These are phyloP conservation scores for Myxozyma melibiosi DNA, from an alignment of 805 yeast species.

Conservation along the genomic window DNA sequence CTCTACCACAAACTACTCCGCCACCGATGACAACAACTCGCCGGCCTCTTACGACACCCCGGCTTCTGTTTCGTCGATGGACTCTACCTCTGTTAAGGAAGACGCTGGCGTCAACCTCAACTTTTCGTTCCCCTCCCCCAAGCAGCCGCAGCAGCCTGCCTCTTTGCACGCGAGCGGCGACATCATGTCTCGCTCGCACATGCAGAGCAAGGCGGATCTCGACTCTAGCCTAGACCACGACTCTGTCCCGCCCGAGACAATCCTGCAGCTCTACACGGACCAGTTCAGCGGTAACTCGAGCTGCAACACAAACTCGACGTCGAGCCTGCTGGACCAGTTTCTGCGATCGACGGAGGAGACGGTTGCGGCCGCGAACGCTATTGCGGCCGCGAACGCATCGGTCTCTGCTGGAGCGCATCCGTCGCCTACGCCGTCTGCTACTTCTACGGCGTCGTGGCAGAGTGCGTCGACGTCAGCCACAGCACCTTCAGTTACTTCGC, in stretches of 20 bases:
- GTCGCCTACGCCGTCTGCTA: constrained; percentile 23
- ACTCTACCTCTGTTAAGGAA: constrained; percentile 2
- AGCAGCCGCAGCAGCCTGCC: background rate
- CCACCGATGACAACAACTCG: constrained; percentile 13
- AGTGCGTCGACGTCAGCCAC: constrained; percentile 12
- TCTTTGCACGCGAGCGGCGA: no score
- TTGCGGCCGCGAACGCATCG: constrained; percentile 9
- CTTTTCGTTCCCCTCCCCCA: constrained; percentile 19
- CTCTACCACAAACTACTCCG: constrained; percentile 5
- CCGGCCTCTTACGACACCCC: constrained; percentile 26
- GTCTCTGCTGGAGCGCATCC: constrained; percentile 14
- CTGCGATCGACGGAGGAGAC: constrained; percentile 6
- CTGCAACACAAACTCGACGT: background rate
- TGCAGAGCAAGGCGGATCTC: constrained; percentile 16
- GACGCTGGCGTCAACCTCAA: constrained; percentile 22
- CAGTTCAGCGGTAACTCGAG: constrained; percentile 13
- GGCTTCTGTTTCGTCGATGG: constrained; percentile 12
- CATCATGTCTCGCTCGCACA: constrained; percentile 17
- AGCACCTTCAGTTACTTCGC: background rate
- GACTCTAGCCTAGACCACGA: constrained; percentile 1
- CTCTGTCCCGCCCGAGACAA: constrained; percentile 12
- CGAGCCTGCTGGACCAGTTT: constrained; percentile 15
- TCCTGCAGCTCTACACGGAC: constrained; percentile 18
- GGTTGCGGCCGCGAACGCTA: constrained; percentile 13
- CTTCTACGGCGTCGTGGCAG: constrained; percentile 24